Evolutionary conservation across 176 grass and related monocot species (phyloP), one percentile per base, ranked within the genome.

Genomic region (Musa beccarii): DNA sequence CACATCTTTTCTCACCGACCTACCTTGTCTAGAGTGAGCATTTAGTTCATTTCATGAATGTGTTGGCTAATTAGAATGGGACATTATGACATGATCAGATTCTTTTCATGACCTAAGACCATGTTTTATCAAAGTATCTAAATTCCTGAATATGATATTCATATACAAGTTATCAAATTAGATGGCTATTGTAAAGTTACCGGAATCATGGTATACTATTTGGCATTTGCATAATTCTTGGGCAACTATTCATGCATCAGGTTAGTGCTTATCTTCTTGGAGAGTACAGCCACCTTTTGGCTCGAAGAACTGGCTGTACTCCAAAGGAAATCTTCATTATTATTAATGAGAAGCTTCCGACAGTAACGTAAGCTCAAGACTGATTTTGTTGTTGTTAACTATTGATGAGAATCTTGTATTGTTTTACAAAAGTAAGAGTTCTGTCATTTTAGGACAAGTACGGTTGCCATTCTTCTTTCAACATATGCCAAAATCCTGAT

Each of bases 211-310:
- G 16, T 63, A 68, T 43, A 43, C 34, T 43, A 43, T 70, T 22
- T 22, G 22, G 22, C 22, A 22, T 22, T 34, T 70, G 29, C 34
- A 16, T 23, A 73, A 66, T 71, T 59, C 61, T 25, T 64, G 14
- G 34, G 4, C 66, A 70, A 59, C 51, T 74, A 75, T 13, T 9
- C 49, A 81, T 63, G 23, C 73, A 87, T 79, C 78, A 99, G 95
- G 86, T 99, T 22, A 93, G 95, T 83, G 88, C 90, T 57, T 99
- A 99, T 87, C 86, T 99, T 87, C 86, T 99, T 83, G 95, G 95
- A 77, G 95, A 99, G 82, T 99, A 94, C 77, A 89, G 95, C 79
- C 95, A 99, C 81, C 88, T 94, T 87, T 94, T 99, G 88, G 84
- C 84, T 73, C 84, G 71, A 78, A 87, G 90, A 82, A 88, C 90